Evolutionary conservation across 805 yeast genomes (phyloP), one percentile per base, ranked within the genome.

Genomic region (Metschnikowia bowlesiae): DNA sequence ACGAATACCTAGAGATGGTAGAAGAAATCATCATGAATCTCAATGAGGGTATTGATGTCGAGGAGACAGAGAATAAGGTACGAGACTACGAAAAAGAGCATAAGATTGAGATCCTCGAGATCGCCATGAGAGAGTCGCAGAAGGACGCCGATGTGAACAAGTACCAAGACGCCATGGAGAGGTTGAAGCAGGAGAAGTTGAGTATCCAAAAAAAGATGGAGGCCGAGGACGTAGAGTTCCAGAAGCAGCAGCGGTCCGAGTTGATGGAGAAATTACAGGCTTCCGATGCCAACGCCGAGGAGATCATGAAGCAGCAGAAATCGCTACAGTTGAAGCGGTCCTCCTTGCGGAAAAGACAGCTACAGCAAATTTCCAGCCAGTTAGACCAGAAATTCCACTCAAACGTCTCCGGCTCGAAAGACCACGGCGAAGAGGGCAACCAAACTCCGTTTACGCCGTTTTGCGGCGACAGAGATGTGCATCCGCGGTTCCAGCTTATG

Each of bases 381-480:
- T 62, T 73, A 48, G 77, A 73, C 48, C 69, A 66, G 42, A 70
- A 67, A 54, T 69, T 71, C 49, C 65, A 70, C 55, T 60, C 62
- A 47, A 39, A 60, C 42, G 61, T 69, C 14, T 54, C 64, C 60
- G 48, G 54, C 62, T 39, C 70, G 61, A 46, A 63, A 35, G 55
- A 62, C 34, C 53, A 63, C 51, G 55, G 51, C 30, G 56, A 52
- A 31, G 66, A 62, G 30, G 41, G 31, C 31, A 48, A 44, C 40
- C 52, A 50, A 38, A 57, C 66, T 7, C 98, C 98, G 14, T 92
- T 91, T 66, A 90, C 98, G 9, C 98, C 98, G 8, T 92, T 92
- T 69, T 83, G 85, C 62, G 97, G 97, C 41, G 98, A 92, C 68
- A 76, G 94, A 53, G 84, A 85, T 51, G 53, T 71, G 7, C 67